Evolutionary conservation across 2,329 filamentous ascomycete species (phyloP), one percentile per base, ranked within the genome.

Genomic region (Xylariaceae sp.): DNA sequence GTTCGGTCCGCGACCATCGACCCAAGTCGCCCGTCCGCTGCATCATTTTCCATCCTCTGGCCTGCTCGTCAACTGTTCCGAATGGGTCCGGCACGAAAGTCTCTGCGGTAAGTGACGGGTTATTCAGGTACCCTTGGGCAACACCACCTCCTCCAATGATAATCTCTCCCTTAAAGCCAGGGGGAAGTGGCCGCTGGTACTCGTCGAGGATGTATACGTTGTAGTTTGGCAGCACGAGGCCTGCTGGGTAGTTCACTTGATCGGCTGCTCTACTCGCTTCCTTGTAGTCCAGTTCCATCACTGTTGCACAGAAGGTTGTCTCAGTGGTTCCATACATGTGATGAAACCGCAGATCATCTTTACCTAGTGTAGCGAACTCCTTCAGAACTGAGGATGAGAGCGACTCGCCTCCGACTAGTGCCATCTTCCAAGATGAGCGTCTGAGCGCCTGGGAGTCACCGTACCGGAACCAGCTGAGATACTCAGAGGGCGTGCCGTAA

Each of bases 141-240:
- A 80, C 72, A 46, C 79, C 76, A 2, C 74, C 68, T 7, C 78
- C 78, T 3, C 76, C 73, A 4, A 78, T 63, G 43, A 69, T 75
- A 5, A 81, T 70, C 61, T 81, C 74, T 6, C 78, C 78, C 28
- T 74, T 64, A 1, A 74, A 69, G 1, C 75, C 76, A 0, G 58
- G 61, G 8, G 76, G 75, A 0, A 71, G 56, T 4, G 71, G 67
- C 9, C 58, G 61, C 6, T 65, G 55, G 1, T 69, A 46, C 7
- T 67, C 57, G 49, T 79, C 73, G 2, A 81, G 66, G 12, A 82
- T 71, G 54, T 78, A 81, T 2, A 78, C 61, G 1, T 74, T 69
- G 1, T 72, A 68, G 56, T 75, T 75, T 1, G 56, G 51, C 12
- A 50, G 24, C n/a, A 26, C 26, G 21, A 28, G 6, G 9, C 56